Evolutionary conservation across 2,329 filamentous ascomycete genomes (phyloP).

Genomic region (Hypocreales sp.): DNA sequence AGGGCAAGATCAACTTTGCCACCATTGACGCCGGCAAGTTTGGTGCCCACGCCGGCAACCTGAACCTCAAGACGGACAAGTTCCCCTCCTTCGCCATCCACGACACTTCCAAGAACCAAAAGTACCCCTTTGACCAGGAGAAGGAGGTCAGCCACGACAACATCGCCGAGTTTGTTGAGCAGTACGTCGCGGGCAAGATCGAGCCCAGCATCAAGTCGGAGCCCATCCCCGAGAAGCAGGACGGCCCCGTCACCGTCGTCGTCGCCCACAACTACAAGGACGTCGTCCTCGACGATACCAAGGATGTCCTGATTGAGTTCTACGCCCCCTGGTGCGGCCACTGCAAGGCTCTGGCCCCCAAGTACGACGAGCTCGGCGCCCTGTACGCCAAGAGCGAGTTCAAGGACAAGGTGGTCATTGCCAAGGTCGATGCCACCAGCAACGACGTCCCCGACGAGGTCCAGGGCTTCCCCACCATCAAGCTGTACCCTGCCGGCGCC

Average conservation of each 20-base stretch:
- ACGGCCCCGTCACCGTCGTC: conserved; percentile 72
- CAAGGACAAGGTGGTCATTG: conserved; percentile 76
- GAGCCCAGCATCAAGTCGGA: conserved; percentile 98
- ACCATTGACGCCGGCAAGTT: conserved; percentile 92
- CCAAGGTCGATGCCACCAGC: conserved; percentile 90
- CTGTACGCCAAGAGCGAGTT: conserved; percentile 65
- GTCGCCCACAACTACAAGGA: conserved; percentile 92
- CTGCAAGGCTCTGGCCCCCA: conserved; percentile 95
- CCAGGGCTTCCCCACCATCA: conserved; percentile 97
- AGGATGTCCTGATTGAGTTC: conserved; percentile 96
- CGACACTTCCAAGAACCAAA: conserved; percentile 86
- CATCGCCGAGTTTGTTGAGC: conserved; percentile 70
- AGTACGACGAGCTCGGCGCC: conserved; percentile 83
- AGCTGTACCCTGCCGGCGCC: conserved; percentile 82
- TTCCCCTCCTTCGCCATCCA: conserved; percentile 98
- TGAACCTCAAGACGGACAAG: conserved; percentile 89
- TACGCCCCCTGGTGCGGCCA: conserved; percentile 99
- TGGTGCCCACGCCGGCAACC: conserved; percentile 87
- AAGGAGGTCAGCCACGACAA: conserved; percentile 57
- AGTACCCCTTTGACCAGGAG: conserved; percentile 85
- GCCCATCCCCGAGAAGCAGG: conserved; percentile 85
- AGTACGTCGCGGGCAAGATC: conserved; percentile 75
- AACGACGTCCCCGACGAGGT: conserved; percentile 98
- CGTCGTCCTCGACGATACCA: conserved; percentile 79
- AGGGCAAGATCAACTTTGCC: conserved; percentile 92